A percentile compares a stretch with the other conserved stretches of the same genome.
phyloP scores from a whole-genome alignment of 1,139 yeast genomes.

The Saccharomycopsis phalli region DNA sequence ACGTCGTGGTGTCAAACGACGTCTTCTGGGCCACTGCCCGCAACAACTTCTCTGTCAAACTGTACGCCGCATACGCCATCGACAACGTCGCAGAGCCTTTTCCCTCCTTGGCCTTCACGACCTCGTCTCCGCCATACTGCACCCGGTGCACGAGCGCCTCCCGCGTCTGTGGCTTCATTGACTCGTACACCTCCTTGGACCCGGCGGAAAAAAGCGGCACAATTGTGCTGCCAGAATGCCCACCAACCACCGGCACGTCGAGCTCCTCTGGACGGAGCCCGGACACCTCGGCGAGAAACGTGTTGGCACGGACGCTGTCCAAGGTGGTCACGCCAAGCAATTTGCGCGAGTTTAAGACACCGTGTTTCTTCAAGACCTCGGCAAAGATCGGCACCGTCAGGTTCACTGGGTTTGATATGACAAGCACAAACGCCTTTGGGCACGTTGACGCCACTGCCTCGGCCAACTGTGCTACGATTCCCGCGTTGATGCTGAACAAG shows the following conservation, averaged over 20 bases:
- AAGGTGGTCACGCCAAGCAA: slow-evolving; percentile 90
- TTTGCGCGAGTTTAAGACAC: slow-evolving; percentile 69
- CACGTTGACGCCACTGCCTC: slow-evolving; percentile 65
- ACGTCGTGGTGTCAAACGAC: slow-evolving; percentile 30
- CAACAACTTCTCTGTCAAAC: slow-evolving; percentile 57
- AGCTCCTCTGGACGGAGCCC: slow-evolving; percentile 22
- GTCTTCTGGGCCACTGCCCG: slow-evolving; percentile 33
- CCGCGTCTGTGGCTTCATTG: slow-evolving; percentile 36
- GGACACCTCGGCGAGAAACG: slow-evolving; percentile 58
- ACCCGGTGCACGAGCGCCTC: slow-evolving; percentile 76
- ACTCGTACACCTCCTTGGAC: slow-evolving; percentile 42
- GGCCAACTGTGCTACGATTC: slow-evolving; percentile 78
- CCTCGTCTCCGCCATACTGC: slow-evolving; percentile 97
- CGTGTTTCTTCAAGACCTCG: slow-evolving; percentile 68
- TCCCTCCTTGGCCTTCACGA: slow-evolving; percentile 91
- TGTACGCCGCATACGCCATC: slow-evolving; percentile 94
- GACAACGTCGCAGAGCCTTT: slow-evolving; percentile 91
- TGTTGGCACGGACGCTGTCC: slow-evolving; percentile 83
- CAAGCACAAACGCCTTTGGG: slow-evolving; percentile 67
- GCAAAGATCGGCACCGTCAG: slow-evolving; percentile 92
- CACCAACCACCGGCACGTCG: slow-evolving; percentile 83
- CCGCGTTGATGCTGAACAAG: slow-evolving; percentile 85
- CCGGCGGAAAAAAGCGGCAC: slow-evolving; percentile 74
- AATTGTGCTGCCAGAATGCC: slow-evolving; percentile 94
- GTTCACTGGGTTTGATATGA: slow-evolving; percentile 93